Percentiles rank a stretch among this genome's conserved stretches.
Evolutionary conservation across 2,329 filamentous ascomycete genomes (phyloP).

Genomic region (Aureobasidium sp.): DNA sequence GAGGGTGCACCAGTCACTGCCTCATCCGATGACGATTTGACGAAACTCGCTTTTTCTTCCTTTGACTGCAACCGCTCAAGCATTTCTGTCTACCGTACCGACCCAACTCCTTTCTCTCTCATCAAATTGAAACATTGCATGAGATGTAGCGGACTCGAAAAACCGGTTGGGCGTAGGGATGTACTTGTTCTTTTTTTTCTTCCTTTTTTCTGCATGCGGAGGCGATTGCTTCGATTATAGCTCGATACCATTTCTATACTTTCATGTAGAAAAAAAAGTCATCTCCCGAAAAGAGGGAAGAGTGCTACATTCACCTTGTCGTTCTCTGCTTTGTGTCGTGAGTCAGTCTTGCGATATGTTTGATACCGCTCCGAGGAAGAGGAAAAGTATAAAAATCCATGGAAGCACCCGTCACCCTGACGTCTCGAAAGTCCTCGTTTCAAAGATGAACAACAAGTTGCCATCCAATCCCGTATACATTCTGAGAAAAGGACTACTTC

Average conservation of each 20-base stretch:
- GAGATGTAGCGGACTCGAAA: not conserved
- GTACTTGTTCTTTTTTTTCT: not conserved
- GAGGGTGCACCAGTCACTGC: constrained; percentile 12
- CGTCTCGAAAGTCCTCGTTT: too few relatives aligned
- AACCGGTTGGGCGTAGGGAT: not conserved
- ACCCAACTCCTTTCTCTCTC: not conserved
- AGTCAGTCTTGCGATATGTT: too few relatives aligned
- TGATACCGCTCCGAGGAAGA: too few relatives aligned
- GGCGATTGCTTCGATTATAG: constrained; percentile 13
- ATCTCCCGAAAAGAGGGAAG: not conserved
- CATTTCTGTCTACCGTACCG: not conserved
- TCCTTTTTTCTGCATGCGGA: constrained; percentile 8
- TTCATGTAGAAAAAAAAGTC: constrained; percentile 12
- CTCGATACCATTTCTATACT: constrained; percentile 14
- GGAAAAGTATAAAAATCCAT: too few relatives aligned
- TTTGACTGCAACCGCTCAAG: not conserved
- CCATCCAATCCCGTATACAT: too few relatives aligned
- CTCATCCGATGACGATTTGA: constrained; percentile 12
- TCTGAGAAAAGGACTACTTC: too few relatives aligned
- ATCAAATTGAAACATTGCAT: not conserved
- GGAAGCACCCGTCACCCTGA: too few relatives aligned
- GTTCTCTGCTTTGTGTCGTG: not conserved
- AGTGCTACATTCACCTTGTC: not conserved
- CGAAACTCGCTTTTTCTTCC: constrained; percentile 8
- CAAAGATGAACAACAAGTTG: too few relatives aligned